phyloP scores from a whole-genome alignment of 208 protist genomes.

The Borovskyia barvae region DNA sequence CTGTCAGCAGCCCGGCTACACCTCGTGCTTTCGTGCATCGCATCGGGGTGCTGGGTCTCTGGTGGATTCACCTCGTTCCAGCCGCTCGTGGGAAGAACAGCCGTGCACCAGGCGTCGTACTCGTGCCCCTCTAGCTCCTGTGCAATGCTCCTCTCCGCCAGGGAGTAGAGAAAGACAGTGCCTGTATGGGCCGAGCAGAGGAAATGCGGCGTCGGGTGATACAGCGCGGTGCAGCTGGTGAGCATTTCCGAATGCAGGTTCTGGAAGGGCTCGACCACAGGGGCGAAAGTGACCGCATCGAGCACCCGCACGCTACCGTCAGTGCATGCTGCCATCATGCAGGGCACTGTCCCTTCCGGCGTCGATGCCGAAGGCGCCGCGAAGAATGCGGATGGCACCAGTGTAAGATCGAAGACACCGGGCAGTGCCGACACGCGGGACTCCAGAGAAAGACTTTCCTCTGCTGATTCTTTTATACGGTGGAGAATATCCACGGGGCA shows the following conservation, averaged over 20 bases:
- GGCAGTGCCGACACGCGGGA: constrained; percentile 28
- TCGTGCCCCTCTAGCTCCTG: constrained; percentile 57
- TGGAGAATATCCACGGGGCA: background rate
- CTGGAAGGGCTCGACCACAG: constrained; percentile 20
- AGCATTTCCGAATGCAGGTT: constrained; percentile 66
- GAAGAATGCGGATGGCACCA: constrained; percentile 10
- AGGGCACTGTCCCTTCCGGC: background rate
- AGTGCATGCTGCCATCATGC: constrained; percentile 55
- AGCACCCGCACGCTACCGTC: constrained; percentile 66
- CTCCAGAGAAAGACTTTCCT: too few species aligned
- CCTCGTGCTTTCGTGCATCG: background rate
- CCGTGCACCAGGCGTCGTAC: constrained; percentile 86
- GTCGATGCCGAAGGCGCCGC: background rate
- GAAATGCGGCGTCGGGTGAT: constrained; percentile 17
- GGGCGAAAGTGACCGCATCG: constrained; percentile 16
- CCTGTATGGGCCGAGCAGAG: constrained; percentile 79
- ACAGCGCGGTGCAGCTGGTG: constrained; percentile 67
- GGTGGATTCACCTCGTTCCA: background rate
- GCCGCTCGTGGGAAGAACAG: constrained; percentile 27
- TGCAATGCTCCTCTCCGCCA: constrained; percentile 15
- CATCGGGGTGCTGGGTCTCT: background rate
- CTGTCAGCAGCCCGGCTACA: background rate
- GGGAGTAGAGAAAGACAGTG: constrained; percentile 48
- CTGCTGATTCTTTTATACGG: too few species aligned
- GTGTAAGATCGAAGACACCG: constrained; percentile 68